Evolutionary conservation across 2,329 filamentous ascomycete genomes (phyloP), one percentile per base, ranked within the genome.

Genomic region (Ascosphaera aggregata): DNA sequence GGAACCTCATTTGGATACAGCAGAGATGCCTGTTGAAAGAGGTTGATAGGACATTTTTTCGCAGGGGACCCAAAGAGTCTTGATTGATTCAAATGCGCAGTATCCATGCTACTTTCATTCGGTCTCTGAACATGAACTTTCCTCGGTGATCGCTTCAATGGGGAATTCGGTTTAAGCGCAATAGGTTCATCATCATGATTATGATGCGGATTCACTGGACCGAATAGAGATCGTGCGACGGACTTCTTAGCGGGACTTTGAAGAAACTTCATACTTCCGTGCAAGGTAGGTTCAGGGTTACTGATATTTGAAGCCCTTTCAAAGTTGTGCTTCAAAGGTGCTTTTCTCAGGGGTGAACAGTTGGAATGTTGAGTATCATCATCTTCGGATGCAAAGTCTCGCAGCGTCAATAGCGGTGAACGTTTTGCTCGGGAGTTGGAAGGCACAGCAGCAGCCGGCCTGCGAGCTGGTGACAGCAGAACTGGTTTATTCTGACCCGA

Each of bases 211-310:
- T 32, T n/a, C 4, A 32, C 30, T 32, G 30, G 30, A 9, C 30
- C 30, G 15, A 32, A 32, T 32, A 32, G 15, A 17, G 34, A 36
- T 5, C 17, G 34, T 18, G 17, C 19, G 8, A 36, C 19, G 19
- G 34, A 36, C 16, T 36, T 36, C 19, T 36, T 36, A 19, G 34
- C 34, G 18, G 34, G 34, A 9, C 34, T 36, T 7, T 15, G 34
- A 4, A 36, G 34, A 17, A 36, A 18, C 9, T 18, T 18, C 34
- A 36, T 36, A 18, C 34, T 36, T 5, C 15, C 30, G 15, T 32
- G 30, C 30, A 32, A 32, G 11, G 30, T 13, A 5, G 30, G 30
- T n/a, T 32, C 30, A n/a, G 30, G 30, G 3, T 13, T 13, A n/a
- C 15, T n/a, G 15, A n/a, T 5, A 3, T 32, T 32, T n/a, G 15